A percentile compares a stretch with the other conserved stretches of the same genome.
phyloP scores from a whole-genome alignment of 192 early-diverging fungal genomes.

The Rhizophagus sp. region DNA sequence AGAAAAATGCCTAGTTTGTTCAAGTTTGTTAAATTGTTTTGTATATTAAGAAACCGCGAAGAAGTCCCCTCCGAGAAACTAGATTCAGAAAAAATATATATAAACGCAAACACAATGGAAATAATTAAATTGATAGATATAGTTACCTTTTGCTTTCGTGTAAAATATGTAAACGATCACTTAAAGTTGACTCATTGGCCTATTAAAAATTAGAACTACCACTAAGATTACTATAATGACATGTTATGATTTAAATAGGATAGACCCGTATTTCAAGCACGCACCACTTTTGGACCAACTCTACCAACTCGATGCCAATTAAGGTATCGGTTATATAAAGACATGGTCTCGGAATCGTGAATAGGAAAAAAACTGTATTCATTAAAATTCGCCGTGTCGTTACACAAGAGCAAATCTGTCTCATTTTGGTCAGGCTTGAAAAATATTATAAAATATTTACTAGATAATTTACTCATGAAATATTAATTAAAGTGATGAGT shows the following conservation, averaged over 20 bases:
- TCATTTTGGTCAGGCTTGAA: conserved; percentile 18
- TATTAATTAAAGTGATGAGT: background rate
- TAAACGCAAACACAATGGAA: background rate
- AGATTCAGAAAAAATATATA: background rate
- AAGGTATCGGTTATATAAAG: background rate
- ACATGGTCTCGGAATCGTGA: conserved; percentile 2
- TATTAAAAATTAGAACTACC: background rate
- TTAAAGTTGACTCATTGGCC: background rate
- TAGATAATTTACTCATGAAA: background rate
- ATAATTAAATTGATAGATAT: background rate
- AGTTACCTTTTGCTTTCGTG: conserved; percentile 17
- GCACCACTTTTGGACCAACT: background rate
- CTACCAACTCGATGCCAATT: conserved; percentile 9
- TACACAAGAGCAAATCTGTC: conserved; percentile 7
- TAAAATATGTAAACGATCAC: background rate
- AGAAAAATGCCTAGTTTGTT: conserved; percentile 3
- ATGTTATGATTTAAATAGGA: background rate
- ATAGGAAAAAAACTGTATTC: conserved; percentile 16
- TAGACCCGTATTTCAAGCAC: background rate
- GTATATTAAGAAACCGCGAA: background rate
- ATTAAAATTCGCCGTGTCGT: background rate
- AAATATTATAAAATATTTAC: background rate
- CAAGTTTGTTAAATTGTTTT: background rate
- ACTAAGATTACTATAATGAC: background rate
- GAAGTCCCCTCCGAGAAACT: background rate